Evolutionary conservation across 768 basidiomycete genomes (phyloP), one percentile per base, ranked within the genome.

Genomic region (Pulveroboletus frians): DNA sequence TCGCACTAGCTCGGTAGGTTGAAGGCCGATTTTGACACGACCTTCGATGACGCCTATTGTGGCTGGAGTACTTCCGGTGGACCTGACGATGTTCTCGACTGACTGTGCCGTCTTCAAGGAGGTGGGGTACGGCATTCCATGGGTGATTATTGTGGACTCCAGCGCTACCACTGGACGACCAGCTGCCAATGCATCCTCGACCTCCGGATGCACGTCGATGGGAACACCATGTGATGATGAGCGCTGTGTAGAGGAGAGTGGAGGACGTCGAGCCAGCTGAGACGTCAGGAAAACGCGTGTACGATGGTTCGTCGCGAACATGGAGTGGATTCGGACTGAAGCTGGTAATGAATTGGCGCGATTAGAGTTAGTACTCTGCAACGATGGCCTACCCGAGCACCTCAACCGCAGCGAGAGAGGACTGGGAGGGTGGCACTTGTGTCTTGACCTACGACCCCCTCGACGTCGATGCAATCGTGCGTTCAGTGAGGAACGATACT

Each of bases 111-210:
- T 83, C 23, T 83, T 73, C 6, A 85, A 64, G 61, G 92, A 94
- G 32, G 75, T 74, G 0, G 92, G 92, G 55, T 81, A 81, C 0
- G 92, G 90, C 71, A 95, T 81, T 17, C 92, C 95, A 73, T 97
- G 92, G 1, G 93, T 93, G 51, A 96, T 83, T 46, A 98, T 79
- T 1, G 95, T 85, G 2, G 88, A 90, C 66, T 98, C 95, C 10
- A 98, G 79, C 11, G 94, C 93, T 10, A 97, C 92, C 39, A 97
- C 74, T 17, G 92, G 83, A 52, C 71, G 73, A 9, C 75, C 71
- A 36, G 74, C 70, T 4, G 75, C 72, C 18, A 95, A 74, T 4
- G 94, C 93, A 47, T 93, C 78, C 54, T 85, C 72, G 29, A 97
- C 84, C 65, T 98, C 93, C 9, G 88, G 85, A 46, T 85, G 84